phyloP scores from a whole-genome alignment of 106 monocot species.

The Dendrobium officinale region DNA sequence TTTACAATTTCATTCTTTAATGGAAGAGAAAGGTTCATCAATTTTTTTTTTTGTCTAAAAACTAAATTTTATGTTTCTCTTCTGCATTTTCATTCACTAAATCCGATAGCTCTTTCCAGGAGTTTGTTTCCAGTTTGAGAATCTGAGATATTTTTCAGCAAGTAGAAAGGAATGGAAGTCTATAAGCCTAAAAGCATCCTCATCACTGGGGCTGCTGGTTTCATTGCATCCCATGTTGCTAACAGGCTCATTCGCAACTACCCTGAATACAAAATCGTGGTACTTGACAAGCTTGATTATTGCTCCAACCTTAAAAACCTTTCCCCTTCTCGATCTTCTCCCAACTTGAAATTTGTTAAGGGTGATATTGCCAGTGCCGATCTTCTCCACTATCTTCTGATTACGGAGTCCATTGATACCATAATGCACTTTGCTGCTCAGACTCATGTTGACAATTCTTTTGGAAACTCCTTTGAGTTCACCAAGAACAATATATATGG shows the following conservation, averaged over 20 bases:
- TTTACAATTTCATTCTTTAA: not conserved
- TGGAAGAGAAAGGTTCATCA: not conserved
- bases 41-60: not conserved
- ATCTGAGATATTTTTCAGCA: not conserved
- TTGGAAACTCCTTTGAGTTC: constrained; percentile 35
- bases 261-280: constrained; percentile 32
- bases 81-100: constrained; percentile 1
- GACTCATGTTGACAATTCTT: constrained; percentile 32
- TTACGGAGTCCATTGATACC: constrained; percentile 27
- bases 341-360: constrained; percentile 32
- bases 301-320: constrained; percentile 35
- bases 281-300: constrained; percentile 32
- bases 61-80: not conserved
- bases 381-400: constrained; percentile 25
- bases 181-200: constrained; percentile 33
- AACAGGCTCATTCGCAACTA: constrained; percentile 30
- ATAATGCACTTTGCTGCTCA: constrained; percentile 36
- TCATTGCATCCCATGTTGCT: constrained; percentile 32
- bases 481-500: constrained; percentile 36
- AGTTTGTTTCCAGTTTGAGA: not conserved
- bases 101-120: not conserved
- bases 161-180: not conserved
- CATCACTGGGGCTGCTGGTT: constrained; percentile 32
- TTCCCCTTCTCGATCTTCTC: constrained; percentile 19
- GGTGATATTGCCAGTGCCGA: constrained; percentile 32